These are phyloP conservation scores for Ceratobasidium sp. DNA, from an alignment of 1,284 basidiomycete species.

Conservation along the genomic window DNA sequence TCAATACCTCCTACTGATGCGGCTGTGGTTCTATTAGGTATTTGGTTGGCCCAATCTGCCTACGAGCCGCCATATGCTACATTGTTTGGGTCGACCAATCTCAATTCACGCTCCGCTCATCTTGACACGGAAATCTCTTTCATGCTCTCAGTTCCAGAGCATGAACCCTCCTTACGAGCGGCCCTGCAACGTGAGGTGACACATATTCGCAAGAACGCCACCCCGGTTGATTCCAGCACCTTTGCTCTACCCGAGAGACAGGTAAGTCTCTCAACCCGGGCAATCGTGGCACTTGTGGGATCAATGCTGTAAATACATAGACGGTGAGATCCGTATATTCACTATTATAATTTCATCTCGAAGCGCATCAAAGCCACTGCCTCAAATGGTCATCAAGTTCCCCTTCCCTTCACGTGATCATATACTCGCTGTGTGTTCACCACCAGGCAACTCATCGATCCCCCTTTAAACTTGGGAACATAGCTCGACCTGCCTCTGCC, in stretches of 20 bases:
- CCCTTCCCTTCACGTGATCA: constrained; percentile 32
- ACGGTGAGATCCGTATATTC: constrained; percentile 1
- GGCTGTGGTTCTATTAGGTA: constrained; percentile 62
- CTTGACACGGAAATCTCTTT: constrained; percentile 95
- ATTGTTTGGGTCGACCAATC: constrained; percentile 95
- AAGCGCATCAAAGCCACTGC: too few species aligned
- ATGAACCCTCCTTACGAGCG: constrained; percentile 63
- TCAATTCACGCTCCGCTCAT: constrained; percentile 89
- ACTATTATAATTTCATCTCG: background rate
- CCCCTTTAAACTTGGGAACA: background rate
- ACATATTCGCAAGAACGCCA: constrained; percentile 56
- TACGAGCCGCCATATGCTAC: constrained; percentile 59
- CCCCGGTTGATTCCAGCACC: constrained; percentile 57
- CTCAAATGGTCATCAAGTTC: background rate
- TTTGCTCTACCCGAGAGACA: constrained; percentile 64
- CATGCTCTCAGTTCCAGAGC: constrained; percentile 65
- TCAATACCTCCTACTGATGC: constrained; percentile 5
- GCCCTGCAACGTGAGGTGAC: constrained; percentile 59
- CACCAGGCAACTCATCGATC: constrained; percentile 15
- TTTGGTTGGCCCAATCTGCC: constrained; percentile 80
- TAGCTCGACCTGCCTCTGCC: constrained; percentile 2
- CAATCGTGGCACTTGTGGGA: constrained; percentile 65
- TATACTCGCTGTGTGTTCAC: constrained; percentile 13
- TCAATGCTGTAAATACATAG: constrained; percentile 66
- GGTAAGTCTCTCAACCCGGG: constrained; percentile 75